phyloP scores from a whole-genome alignment of 768 basidiomycete genomes.

The Leccinum disarticulatum region DNA sequence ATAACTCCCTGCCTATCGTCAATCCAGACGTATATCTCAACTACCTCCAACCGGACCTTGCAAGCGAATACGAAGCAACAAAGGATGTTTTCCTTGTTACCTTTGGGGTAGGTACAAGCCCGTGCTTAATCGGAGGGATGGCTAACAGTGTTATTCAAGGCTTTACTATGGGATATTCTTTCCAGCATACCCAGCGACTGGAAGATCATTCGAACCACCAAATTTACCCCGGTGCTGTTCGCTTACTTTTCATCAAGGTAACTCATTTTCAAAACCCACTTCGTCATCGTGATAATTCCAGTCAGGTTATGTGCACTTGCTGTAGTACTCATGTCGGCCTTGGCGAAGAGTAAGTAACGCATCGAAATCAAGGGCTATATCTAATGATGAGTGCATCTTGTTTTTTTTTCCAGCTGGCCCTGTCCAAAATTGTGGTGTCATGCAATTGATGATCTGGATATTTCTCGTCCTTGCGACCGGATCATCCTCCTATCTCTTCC shows the following conservation, averaged over 20 bases:
- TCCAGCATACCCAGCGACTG: slow-evolving; percentile 24
- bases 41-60: slow-evolving; percentile 23
- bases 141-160: slow-evolving; percentile 13
- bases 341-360: slow-evolving; percentile 21
- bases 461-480: slow-evolving; percentile 24
- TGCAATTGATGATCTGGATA: slow-evolving; percentile 16
- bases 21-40: slow-evolving; percentile 27
- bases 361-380: neutral
- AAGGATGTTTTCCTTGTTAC: slow-evolving; percentile 21
- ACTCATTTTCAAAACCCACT: neutral
- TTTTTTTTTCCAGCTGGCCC: slow-evolving; percentile 22
- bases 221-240: slow-evolving; percentile 15
- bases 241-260: slow-evolving; percentile 29
- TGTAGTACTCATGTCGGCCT: slow-evolving; percentile 15
- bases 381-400: neutral
- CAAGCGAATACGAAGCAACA: slow-evolving; percentile 19
- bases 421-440: slow-evolving; percentile 17
- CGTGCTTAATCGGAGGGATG: neutral
- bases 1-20: slow-evolving; percentile 11
- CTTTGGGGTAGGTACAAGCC: slow-evolving; percentile 17
- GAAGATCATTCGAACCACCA: slow-evolving; percentile 17
- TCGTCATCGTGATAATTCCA: slow-evolving; percentile 5
- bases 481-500: slow-evolving; percentile 37
- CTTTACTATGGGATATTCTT: slow-evolving; percentile 28
- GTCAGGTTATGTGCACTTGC: slow-evolving; percentile 20